Evolutionary conservation across 495 filamentous ascomycete genomes (phyloP).

Genomic region (Daldinia bambusicola): DNA sequence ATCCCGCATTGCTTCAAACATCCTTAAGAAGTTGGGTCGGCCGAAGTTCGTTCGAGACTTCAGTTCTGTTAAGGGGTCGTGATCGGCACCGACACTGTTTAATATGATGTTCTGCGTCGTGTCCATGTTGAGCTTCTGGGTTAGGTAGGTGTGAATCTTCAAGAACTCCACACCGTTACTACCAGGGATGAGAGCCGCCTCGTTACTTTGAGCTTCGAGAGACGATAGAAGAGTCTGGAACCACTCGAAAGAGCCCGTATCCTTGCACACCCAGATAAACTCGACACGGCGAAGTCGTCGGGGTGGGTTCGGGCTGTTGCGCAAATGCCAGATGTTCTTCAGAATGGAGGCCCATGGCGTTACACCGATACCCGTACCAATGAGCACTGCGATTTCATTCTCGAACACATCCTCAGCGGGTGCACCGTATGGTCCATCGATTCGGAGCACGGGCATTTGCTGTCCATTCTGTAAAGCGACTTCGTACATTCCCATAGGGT

Average conservation of each 20-base stretch:
- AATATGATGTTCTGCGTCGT: slow-evolving; percentile 96
- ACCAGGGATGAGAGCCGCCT: slow-evolving; percentile 70
- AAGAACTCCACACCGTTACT: slow-evolving; percentile 83
- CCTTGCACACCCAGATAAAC: slow-evolving; percentile 99
- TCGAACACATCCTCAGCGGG: slow-evolving; percentile 98
- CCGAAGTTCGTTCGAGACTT: slow-evolving; percentile 93
- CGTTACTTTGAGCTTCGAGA: slow-evolving; percentile 85
- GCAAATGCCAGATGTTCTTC: slow-evolving; percentile 98
- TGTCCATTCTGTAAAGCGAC: slow-evolving; percentile 94
- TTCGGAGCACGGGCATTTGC: slow-evolving; percentile 84
- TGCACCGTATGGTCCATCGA: slow-evolving; percentile 96
- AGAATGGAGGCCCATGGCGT: slow-evolving; percentile 97
- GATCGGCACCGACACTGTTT: slow-evolving; percentile 85
- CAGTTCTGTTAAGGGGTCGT: slow-evolving; percentile 93
- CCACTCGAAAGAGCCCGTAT: slow-evolving; percentile 97
- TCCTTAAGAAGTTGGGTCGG: slow-evolving; percentile 84
- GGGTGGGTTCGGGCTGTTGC: slow-evolving; percentile 84
- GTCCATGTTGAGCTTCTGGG: slow-evolving; percentile 89
- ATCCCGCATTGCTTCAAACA: slow-evolving; percentile 87
- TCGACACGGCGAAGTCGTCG: slow-evolving; percentile 91
- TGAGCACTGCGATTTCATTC: slow-evolving; percentile 96
- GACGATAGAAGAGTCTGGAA: slow-evolving; percentile 93
- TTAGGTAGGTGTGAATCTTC: slow-evolving; percentile 97
- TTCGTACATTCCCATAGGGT: slow-evolving; percentile 97
- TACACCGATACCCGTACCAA: slow-evolving; percentile 97